Conservation (phyloP, 2,329 filamentous ascomycete genomes). For the Coniochaeta sp. region DNA sequence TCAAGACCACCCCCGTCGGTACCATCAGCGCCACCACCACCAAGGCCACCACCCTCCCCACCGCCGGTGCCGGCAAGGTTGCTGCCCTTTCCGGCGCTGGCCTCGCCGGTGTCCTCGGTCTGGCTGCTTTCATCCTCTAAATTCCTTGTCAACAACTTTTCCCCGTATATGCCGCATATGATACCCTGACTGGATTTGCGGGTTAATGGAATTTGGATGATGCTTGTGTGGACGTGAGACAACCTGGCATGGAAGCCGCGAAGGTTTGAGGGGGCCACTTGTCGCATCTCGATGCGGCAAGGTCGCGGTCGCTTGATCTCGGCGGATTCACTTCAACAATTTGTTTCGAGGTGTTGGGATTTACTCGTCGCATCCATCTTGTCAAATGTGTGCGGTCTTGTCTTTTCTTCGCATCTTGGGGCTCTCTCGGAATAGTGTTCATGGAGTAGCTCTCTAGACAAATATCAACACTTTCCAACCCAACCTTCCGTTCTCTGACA, state of each 20-base stretch:
- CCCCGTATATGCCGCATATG: neutral
- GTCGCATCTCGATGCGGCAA: neutral
- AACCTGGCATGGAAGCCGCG: neutral
- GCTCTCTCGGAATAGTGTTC: conserved; percentile 10
- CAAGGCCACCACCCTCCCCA: conserved; percentile 31
- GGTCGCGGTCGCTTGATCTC: neutral
- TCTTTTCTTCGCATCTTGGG: conserved; percentile 1
- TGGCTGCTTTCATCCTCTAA: conserved; percentile 54
- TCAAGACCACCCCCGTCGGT: conserved; percentile 20
- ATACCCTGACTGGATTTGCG: neutral
- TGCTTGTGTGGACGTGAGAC: neutral
- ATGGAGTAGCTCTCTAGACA: conserved; percentile 4
- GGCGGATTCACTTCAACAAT: neutral
- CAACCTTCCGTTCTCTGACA: neutral
- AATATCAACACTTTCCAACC: conserved; percentile 12
- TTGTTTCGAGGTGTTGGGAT: conserved; percentile 1
- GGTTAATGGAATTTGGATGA: neutral
- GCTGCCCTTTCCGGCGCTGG: conserved; percentile 50
- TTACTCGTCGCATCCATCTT: neutral
- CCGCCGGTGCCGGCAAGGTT: conserved; percentile 49
- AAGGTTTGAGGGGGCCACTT: neutral
- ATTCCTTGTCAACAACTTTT: conserved; percentile 21
- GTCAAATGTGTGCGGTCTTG: conserved; percentile 4
- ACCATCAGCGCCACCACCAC: conserved; percentile 20
- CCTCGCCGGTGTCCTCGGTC: conserved; percentile 52